A percentile compares a stretch with the other conserved stretches of the same genome.
Conservation (phyloP, 805 yeast genomes). For the Lipomyces starkeyi region DNA sequence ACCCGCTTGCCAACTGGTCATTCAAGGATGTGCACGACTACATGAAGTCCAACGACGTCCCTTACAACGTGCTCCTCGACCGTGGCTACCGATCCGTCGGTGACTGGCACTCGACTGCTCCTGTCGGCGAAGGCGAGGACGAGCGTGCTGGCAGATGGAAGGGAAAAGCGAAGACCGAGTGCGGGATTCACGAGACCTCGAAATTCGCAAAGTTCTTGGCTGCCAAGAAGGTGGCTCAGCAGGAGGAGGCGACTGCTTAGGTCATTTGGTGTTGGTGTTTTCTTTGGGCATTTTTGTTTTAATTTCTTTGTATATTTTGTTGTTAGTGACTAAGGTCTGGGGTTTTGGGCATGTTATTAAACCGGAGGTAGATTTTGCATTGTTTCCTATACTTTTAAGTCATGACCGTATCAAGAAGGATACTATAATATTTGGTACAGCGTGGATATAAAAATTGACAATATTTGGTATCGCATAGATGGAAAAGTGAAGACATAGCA, state of each 20-base stretch:
- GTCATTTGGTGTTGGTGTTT: constrained; percentile 5
- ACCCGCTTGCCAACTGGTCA: constrained; percentile 85
- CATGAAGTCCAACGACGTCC: constrained; percentile 72
- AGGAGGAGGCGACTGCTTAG: constrained; percentile 10
- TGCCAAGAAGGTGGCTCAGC: constrained; percentile 13
- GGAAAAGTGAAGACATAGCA: not conserved
- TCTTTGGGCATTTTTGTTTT: not conserved
- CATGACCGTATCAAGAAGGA: too few species aligned
- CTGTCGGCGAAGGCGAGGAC: constrained; percentile 89
- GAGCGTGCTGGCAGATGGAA: constrained; percentile 98
- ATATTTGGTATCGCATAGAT: too few species aligned
- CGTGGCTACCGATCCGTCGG: constrained; percentile 91
- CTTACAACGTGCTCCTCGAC: constrained; percentile 83
- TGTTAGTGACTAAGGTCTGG: not conserved
- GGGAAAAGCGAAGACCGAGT: constrained; percentile 89
- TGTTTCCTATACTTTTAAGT: not conserved
- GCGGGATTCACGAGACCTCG: constrained; percentile 88
- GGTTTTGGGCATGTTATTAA: not conserved
- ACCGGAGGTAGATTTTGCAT: not conserved
- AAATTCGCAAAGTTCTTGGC: constrained; percentile 67
- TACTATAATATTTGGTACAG: not conserved
- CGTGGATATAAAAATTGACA: too few species aligned
- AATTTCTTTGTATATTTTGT: not conserved
- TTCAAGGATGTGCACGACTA: constrained; percentile 74
- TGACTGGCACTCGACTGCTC: constrained; percentile 92